Base-by-base conservation (phyloP, 768 basidiomycete species). In the Russula abietina region DNA sequence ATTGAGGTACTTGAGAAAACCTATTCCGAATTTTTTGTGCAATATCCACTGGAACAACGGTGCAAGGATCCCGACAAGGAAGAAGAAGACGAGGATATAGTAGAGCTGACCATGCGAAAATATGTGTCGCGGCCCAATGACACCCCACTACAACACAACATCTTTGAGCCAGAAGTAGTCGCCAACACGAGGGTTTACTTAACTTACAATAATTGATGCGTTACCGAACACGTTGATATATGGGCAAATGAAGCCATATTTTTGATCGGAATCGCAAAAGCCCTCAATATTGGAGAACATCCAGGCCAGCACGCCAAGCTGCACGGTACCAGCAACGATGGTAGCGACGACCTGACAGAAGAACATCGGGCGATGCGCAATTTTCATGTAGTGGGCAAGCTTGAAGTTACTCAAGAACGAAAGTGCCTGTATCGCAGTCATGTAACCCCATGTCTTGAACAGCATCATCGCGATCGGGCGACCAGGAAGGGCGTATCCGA, bases 401-500 rank as follows among this genome's bases (percentile, higher is more conserved):
- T 93, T 92, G 71, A 91, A 85, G 74, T 91, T 87, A 9, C 81
- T 78, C 1, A 86, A 81, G 75, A 91, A 92, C 45, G 75, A 75
- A 48, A 91, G 71, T 1, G 89, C 88, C 73, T 86, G 85, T 2
- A 78, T 77, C 80, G 84, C 83, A 54, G 82, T 85, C 60, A 86
- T 85, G 67, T 88, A 89, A 36, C 89, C 88, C 79, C 80, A 89
- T n/a, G 87, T 88, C 81, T 89, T 91, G 80, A 91, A 91, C 77
- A 76, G n/a, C n/a, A n/a, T n/a, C n/a, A n/a, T n/a, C n/a, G n/a
- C n/a, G n/a, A n/a, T n/a, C n/a, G n/a, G n/a, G n/a, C n/a, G n/a
- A n/a, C n/a, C n/a, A n/a, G n/a, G n/a, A n/a, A n/a, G n/a, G n/a
- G n/a, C n/a, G n/a, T n/a, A n/a, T n/a, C n/a, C n/a, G n/a, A n/a